phyloP scores from a whole-genome alignment of 495 filamentous ascomycete species.

The Lindgomyces ingoldianus region DNA sequence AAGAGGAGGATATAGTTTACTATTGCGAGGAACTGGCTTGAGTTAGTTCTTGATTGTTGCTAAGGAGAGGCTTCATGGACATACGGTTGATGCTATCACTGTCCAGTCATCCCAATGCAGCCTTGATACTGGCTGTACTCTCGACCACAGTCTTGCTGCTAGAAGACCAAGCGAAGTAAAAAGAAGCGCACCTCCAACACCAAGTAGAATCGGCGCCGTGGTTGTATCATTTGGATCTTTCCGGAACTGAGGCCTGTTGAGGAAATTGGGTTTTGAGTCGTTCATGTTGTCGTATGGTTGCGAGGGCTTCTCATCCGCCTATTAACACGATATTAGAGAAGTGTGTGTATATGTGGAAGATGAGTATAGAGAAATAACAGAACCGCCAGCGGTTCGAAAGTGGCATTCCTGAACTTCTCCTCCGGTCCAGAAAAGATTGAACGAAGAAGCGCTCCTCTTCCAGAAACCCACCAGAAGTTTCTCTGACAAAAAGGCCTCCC shows the following conservation, averaged over 20 bases:
- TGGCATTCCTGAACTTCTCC: too few species aligned
- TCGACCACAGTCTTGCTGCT: conserved; percentile 21
- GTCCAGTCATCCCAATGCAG: conserved; percentile 30
- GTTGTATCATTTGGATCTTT: background rate
- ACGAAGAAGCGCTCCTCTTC: too few species aligned
- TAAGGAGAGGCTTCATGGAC: background rate
- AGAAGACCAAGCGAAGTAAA: conserved; percentile 20
- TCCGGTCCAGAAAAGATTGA: too few species aligned
- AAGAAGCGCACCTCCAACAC: conserved; percentile 16
- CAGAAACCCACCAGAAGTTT: too few species aligned
- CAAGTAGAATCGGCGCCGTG: conserved; percentile 23
- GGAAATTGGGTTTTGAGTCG: too few species aligned
- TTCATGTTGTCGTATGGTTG: too few species aligned
- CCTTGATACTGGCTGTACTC: conserved; percentile 6
- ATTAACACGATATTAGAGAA: too few species aligned
- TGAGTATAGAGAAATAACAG: too few species aligned
- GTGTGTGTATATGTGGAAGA: too few species aligned
- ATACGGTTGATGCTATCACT: conserved; percentile 20
- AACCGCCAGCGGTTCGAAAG: too few species aligned
- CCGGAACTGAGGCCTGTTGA: background rate
- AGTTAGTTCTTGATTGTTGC: background rate
- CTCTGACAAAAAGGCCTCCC: too few species aligned
- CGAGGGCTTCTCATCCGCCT: too few species aligned
- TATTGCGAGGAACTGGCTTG: conserved; percentile 27
- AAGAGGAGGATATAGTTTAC: conserved; percentile 21